A percentile compares a stretch with the other conserved stretches of the same genome.
Evolutionary conservation across 352 stramenopile genomes (phyloP).

Genomic region (Phytophthora podocarpi): DNA sequence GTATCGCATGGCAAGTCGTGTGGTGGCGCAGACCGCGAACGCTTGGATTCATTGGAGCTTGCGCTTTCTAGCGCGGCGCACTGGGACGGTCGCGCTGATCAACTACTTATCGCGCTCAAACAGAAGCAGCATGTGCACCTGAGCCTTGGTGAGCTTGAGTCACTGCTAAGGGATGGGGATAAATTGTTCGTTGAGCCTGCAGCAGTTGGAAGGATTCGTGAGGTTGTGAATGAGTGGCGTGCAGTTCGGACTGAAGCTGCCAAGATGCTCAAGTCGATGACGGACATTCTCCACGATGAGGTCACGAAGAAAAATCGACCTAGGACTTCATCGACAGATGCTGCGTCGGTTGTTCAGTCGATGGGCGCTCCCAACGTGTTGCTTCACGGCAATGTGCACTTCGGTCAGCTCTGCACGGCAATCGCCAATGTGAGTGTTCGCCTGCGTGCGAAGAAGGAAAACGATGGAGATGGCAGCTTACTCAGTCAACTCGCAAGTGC

Average conservation of each 20-base stretch:
- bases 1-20: conserved; percentile 39
- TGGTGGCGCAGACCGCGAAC: conserved; percentile 31
- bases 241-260: conserved; percentile 17
- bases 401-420: conserved; percentile 13
- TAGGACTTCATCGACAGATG: conserved; percentile 3
- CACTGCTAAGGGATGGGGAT: conserved; percentile 31
- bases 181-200: conserved; percentile 29
- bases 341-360: conserved; percentile 11
- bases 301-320: not conserved
- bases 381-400: conserved; percentile 30
- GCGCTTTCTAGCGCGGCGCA: conserved; percentile 21
- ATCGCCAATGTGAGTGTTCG: conserved; percentile 10
- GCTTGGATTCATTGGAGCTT: conserved; percentile 40
- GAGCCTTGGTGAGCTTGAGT: conserved; percentile 23
- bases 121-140: not conserved
- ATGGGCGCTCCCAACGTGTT: conserved; percentile 29
- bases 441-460: conserved; percentile 27
- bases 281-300: conserved; percentile 32
- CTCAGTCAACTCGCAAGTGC: conserved; percentile 20
- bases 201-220: conserved; percentile 28
- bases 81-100: conserved; percentile 35
- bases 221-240: conserved; percentile 38
- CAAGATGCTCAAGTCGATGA: conserved; percentile 28
- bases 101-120: conserved; percentile 18
- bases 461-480: conserved; percentile 12